Conservation (phyloP, 768 basidiomycete species). For the Neoboletus brunneissimus region DNA sequence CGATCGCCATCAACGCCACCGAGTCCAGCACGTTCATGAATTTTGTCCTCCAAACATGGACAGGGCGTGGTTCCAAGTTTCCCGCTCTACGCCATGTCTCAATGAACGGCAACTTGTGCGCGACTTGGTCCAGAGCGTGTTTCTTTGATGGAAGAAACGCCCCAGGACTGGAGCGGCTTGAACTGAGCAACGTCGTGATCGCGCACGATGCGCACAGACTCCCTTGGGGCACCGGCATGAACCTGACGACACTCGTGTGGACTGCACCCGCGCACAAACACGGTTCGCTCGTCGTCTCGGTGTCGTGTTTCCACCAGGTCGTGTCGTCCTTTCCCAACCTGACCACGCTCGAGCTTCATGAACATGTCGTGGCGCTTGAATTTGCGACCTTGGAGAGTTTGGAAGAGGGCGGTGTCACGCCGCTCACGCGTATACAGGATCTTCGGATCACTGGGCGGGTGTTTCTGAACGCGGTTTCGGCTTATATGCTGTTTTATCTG, state of each 20-base stretch:
- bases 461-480: conserved; percentile 12
- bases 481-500: conserved; percentile 16
- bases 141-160: conserved; percentile 22
- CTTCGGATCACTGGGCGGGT: conserved; percentile 11
- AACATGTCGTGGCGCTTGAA: conserved; percentile 12
- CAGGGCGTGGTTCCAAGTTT: conserved; percentile 11
- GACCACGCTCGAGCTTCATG: conserved; percentile 18
- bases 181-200: conserved; percentile 20
- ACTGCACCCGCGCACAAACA: conserved; percentile 5
- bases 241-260: conserved; percentile 26
- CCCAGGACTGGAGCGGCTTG: conserved; percentile 10
- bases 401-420: neutral
- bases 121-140: conserved; percentile 18
- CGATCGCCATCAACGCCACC: conserved; percentile 15
- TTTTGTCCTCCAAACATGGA: conserved; percentile 22
- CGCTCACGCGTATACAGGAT: conserved; percentile 10
- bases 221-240: conserved; percentile 11
- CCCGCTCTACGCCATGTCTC: conserved; percentile 5
- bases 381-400: conserved; percentile 2
- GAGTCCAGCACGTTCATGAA: conserved; percentile 16
- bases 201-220: conserved; percentile 4
- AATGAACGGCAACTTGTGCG: conserved; percentile 14
- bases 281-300: conserved; percentile 14
- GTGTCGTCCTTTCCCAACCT: conserved; percentile 22
- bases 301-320: conserved; percentile 16